Base-by-base conservation (phyloP, 2,329 filamentous ascomycete species). In the Fusarium temperatum region DNA sequence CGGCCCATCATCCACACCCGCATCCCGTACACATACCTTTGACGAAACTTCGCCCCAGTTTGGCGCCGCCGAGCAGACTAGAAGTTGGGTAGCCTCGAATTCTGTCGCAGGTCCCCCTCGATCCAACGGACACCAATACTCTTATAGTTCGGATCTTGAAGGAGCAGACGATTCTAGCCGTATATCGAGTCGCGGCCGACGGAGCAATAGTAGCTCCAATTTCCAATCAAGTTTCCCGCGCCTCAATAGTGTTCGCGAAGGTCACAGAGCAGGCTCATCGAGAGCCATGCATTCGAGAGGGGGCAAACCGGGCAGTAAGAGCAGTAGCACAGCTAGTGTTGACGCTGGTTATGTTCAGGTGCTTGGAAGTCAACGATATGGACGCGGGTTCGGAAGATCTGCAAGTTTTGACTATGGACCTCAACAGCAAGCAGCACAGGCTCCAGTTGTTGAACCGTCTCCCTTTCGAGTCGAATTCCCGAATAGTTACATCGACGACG, bases 191-290 rank as follows among this genome's bases (percentile, higher is more conserved):
- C 87, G 89, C 56, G 89, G 90, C 20, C 89, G 92, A 67, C 89
- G 93, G 66, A 96, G 94, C 83, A 94, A 95, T 80, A 96, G 93
- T 85, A 93, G 91, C 80, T 94, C 93, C 41, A 93, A 91, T 79
- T 91, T 92, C 77, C 89, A 89, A 75, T 84, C 88, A 15, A 86
- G 85, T 48, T 83, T 91, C 58, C 86, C 87, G 50, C 88, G 89
- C 72, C 88, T 92, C 78, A 91, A 91, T 79, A 93, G 89, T 81
- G 85, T 90, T 77, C 89, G 88, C 61, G 87, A 89, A 75, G 81
- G 82, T 42, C 78, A 81, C 47, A 74, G 76, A 58, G 80, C 78
- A 35, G 81, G 84, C 55, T 82, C 85, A 26, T 82, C 85, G 55
- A 83, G 85, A 62, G 82, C 81, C 53, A 78, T 87, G 74, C 80